phyloP scores from a whole-genome alignment of 2,329 filamentous ascomycete species.

The Magnaporthiopsis rhizophila region DNA sequence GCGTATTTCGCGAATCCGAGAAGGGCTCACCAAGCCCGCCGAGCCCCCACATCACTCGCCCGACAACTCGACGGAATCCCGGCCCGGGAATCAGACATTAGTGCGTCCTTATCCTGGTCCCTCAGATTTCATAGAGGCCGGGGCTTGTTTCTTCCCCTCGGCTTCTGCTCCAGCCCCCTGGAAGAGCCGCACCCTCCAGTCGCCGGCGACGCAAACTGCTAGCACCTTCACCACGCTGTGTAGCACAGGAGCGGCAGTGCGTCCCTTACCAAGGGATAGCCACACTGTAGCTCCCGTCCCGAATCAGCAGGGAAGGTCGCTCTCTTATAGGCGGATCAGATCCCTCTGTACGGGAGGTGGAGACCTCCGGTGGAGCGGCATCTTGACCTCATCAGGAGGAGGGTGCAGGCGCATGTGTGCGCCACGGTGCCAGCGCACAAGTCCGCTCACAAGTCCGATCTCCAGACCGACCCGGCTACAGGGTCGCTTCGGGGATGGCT shows the following conservation, averaged over 20 bases:
- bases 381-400: not conserved
- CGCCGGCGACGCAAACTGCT: too few relatives aligned
- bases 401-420: not conserved
- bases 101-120: too few relatives aligned
- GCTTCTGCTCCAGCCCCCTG: too few relatives aligned
- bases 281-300: not conserved
- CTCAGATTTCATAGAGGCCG: too few relatives aligned
- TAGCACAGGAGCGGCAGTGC: not conserved
- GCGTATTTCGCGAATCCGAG: too few relatives aligned
- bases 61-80: too few relatives aligned
- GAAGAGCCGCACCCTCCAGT: too few relatives aligned
- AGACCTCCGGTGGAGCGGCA: not conserved
- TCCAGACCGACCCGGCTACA: not conserved
- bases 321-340: not conserved
- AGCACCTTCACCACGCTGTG: not conserved
- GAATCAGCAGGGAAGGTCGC: not conserved
- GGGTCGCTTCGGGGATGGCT: not conserved
- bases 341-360: not conserved
- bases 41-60: too few relatives aligned
- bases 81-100: too few relatives aligned
- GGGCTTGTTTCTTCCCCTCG: too few relatives aligned
- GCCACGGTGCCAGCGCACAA: not conserved
- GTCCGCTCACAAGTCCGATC: too few relatives aligned
- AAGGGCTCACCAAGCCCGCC: too few relatives aligned
- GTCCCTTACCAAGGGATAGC: not conserved